Evolutionary conservation across 192 early-diverging fungal genomes (phyloP).

Genomic region (Jimgerdemannia lactiflua): DNA sequence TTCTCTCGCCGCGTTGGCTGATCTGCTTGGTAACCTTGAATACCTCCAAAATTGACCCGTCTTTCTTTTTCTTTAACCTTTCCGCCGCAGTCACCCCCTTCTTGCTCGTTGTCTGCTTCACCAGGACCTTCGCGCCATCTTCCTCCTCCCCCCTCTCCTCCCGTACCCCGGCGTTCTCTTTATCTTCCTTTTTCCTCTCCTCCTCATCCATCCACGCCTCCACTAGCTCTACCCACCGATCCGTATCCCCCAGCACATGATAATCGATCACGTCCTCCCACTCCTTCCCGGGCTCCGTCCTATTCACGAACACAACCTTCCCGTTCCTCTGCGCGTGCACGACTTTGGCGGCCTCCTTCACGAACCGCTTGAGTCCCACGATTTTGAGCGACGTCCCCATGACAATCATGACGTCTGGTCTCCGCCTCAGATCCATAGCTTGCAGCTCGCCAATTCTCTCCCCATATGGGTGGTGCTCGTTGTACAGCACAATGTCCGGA

Average conservation of each 20-base stretch:
- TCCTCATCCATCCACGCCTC: slow-evolving; percentile 3
- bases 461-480: slow-evolving; percentile 82
- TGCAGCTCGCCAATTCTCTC: slow-evolving; percentile 62
- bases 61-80: background rate
- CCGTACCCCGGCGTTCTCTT: background rate
- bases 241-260: slow-evolving; percentile 65
- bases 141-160: background rate
- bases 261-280: slow-evolving; percentile 84
- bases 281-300: slow-evolving; percentile 60
- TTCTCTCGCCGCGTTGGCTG: background rate
- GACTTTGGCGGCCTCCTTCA: slow-evolving; percentile 65
- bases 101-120: background rate
- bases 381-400: slow-evolving; percentile 92
- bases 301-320: slow-evolving; percentile 75
- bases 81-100: background rate
- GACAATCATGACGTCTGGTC: slow-evolving; percentile 77
- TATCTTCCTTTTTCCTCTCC: background rate
- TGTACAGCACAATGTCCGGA: slow-evolving; percentile 95
- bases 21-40: background rate
- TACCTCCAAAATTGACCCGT: background rate
- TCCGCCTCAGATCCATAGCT: slow-evolving; percentile 48
- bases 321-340: slow-evolving; percentile 54
- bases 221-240: slow-evolving; percentile 54
- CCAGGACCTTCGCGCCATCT: too few species aligned
- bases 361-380: slow-evolving; percentile 69